Conservation (phyloP, 164 flowering plant genomes). For the Akebia trifoliata region DNA sequence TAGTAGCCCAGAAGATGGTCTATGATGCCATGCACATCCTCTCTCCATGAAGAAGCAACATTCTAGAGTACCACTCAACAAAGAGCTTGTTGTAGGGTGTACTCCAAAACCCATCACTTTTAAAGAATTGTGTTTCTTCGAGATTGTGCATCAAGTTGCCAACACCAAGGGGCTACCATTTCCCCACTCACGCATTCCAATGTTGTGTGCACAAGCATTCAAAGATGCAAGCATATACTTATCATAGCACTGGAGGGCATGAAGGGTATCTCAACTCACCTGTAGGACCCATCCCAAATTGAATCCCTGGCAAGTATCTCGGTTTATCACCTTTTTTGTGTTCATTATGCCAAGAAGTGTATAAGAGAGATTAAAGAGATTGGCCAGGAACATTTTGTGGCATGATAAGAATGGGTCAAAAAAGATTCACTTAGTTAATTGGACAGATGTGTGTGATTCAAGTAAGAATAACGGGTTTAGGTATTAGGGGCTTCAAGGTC, state of each 20-base stretch:
- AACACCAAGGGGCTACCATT: constrained; percentile 46
- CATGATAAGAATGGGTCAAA: too few species aligned
- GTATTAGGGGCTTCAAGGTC: too few species aligned
- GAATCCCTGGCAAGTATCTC: constrained; percentile 61
- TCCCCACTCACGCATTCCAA: constrained; percentile 62
- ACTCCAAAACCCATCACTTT: constrained; percentile 48
- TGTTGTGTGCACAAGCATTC: constrained; percentile 41
- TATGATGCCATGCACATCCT: constrained; percentile 47
- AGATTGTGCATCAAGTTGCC: constrained; percentile 36
- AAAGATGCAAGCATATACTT: constrained; percentile 68
- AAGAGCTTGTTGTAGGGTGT: constrained; percentile 59
- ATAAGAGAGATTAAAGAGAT: too few species aligned
- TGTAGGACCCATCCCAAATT: constrained; percentile 76
- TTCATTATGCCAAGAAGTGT: too few species aligned
- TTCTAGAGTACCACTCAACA: constrained; percentile 62
- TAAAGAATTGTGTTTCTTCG: constrained; percentile 43
- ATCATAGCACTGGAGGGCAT: constrained; percentile 65
- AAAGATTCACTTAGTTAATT: too few species aligned
- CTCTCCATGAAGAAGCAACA: constrained; percentile 66
- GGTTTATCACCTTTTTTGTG: too few species aligned
- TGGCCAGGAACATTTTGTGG: too few species aligned
- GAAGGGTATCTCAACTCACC: constrained; percentile 82
- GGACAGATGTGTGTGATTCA: too few species aligned
- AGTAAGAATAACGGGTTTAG: too few species aligned
- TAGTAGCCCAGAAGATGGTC: constrained; percentile 42